Percentiles rank a stretch among this genome's conserved stretches.
These are phyloP conservation scores for Aspergillus pseudonomiae DNA, from an alignment of 2,329 filamentous ascomycete genomes.

Conservation along the genomic window DNA sequence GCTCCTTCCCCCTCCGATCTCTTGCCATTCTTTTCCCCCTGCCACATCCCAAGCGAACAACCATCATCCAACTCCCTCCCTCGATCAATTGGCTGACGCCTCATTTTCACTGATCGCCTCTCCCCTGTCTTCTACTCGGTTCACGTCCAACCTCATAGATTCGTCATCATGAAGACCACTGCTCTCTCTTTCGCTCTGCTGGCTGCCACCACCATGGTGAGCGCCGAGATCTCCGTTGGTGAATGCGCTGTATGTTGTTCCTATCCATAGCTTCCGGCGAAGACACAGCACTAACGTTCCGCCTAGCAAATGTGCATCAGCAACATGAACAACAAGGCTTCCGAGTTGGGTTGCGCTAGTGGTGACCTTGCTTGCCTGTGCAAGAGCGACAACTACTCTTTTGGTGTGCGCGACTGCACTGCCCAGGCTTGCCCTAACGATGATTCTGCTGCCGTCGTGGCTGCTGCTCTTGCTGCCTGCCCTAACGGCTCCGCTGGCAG, in stretches of 20 bases:
- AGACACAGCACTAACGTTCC: slow-evolving; percentile 16
- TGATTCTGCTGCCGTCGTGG: slow-evolving; percentile 35
- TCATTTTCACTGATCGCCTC: not conserved
- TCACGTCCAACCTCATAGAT: not conserved
- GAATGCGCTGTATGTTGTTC: slow-evolving; percentile 35
- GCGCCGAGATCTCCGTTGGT: slow-evolving; percentile 29
- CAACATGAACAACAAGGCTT: slow-evolving; percentile 47
- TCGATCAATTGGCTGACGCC: not conserved
- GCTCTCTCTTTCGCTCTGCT: slow-evolving; percentile 33
- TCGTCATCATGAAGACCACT: slow-evolving; percentile 38
- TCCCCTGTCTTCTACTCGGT: slow-evolving; percentile 8
- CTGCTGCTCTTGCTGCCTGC: slow-evolving; percentile 41
- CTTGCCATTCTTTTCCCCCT: not conserved
- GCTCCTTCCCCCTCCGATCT: slow-evolving; percentile 5
- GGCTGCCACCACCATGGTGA: slow-evolving; percentile 30
- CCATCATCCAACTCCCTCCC: slow-evolving; percentile 1
- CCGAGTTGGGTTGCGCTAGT: slow-evolving; percentile 42
- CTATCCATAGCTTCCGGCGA: not conserved
- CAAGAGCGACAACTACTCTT: slow-evolving; percentile 43
- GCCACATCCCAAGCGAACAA: not conserved
- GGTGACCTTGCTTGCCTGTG: slow-evolving; percentile 46
- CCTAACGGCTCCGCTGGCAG: slow-evolving; percentile 19
- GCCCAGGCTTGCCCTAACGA: slow-evolving; percentile 46
- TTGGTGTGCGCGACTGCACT: slow-evolving; percentile 52
- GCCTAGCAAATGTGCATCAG: slow-evolving; percentile 47